These are phyloP conservation scores for Nemania diffusa DNA, from an alignment of 2,329 filamentous ascomycete genomes.

Conservation along the genomic window DNA sequence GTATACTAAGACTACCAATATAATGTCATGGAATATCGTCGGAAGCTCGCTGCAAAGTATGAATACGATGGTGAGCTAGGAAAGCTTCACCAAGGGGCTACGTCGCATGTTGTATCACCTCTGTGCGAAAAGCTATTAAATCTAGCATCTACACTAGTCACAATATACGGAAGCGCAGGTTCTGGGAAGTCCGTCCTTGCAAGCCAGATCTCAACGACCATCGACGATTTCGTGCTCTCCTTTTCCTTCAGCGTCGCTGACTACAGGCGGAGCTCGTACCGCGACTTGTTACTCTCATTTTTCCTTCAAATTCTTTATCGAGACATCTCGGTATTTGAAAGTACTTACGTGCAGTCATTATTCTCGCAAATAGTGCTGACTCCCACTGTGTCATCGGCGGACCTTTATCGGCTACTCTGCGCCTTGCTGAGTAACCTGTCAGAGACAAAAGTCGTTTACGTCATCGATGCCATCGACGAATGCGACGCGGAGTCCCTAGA, in stretches of 20 bases:
- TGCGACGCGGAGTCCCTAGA: neutral
- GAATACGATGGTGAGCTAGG: neutral
- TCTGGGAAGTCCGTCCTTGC: constrained; percentile 2
- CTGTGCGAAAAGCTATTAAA: neutral
- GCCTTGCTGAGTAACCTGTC: neutral
- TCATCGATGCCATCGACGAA: constrained; percentile 3
- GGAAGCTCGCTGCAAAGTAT: neutral
- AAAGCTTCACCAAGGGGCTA: neutral
- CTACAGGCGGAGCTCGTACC: constrained; percentile 1
- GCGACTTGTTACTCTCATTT: neutral
- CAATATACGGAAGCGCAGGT: neutral
- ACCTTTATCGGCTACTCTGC: neutral
- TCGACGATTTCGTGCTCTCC: neutral
- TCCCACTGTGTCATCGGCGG: neutral
- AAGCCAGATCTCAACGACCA: neutral
- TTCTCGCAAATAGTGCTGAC: neutral
- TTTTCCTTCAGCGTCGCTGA: constrained; percentile 7
- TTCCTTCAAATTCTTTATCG: neutral
- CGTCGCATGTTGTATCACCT: neutral
- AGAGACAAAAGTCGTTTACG: neutral
- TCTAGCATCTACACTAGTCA: neutral
- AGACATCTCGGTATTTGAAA: neutral
- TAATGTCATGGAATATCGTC: neutral
- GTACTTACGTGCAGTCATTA: neutral
- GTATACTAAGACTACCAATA: neutral